Percentiles rank a stretch among this genome's conserved stretches.
phyloP scores from a whole-genome alignment of 1,139 yeast species.

The Debaryomyces subglobosus region DNA sequence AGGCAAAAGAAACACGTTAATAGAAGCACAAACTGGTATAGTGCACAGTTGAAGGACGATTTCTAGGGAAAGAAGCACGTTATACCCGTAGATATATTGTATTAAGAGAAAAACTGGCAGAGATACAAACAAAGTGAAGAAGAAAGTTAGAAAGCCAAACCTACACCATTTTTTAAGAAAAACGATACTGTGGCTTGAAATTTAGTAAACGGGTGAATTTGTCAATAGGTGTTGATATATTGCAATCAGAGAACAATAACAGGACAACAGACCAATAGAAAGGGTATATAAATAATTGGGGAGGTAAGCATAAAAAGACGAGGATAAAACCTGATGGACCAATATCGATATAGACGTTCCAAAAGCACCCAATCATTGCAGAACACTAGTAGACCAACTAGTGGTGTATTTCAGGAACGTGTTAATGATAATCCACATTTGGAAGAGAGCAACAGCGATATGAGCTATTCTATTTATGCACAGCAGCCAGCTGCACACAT shows the following conservation, averaged over 20 bases:
- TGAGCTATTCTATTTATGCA: conserved; percentile 4
- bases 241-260: neutral
- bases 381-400: neutral
- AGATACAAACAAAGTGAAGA: neutral
- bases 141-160: neutral
- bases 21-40: neutral
- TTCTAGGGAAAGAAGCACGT: neutral
- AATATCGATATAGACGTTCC: conserved; percentile 12
- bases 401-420: neutral
- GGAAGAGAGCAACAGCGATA: neutral
- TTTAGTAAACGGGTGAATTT: neutral
- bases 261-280: neutral
- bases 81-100: neutral
- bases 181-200: neutral
- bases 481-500: neutral
- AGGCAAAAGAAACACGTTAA: neutral
- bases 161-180: neutral
- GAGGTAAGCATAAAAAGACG: conserved; percentile 7
- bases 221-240: neutral
- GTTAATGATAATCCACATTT: neutral
- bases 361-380: conserved; percentile 1
- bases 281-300: neutral
- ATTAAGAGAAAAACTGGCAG: neutral
- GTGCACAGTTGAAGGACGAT: neutral
- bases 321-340: conserved; percentile 18